Evolutionary conservation across 1,139 yeast species (phyloP).

Genomic region (Geotrichum histeridarum): DNA sequence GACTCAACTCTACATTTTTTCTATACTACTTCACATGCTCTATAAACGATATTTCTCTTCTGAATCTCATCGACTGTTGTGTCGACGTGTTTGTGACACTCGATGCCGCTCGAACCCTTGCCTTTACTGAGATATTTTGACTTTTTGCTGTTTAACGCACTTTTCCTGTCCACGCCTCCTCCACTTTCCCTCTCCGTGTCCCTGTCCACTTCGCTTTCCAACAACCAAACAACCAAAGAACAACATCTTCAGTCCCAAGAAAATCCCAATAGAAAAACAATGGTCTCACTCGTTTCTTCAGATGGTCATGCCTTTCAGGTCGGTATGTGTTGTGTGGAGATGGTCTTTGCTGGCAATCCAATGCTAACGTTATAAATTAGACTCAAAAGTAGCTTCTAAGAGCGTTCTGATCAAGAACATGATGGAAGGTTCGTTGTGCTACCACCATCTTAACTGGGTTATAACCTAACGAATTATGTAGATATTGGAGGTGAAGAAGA

Average conservation of each 20-base stretch:
- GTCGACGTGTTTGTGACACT: too few relatives aligned
- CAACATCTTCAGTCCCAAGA: too few relatives aligned
- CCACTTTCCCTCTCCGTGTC: too few relatives aligned
- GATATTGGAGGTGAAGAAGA: conserved; percentile 50
- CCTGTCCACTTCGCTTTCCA: not conserved
- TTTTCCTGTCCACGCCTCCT: not conserved
- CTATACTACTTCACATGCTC: too few relatives aligned
- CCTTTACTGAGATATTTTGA: too few relatives aligned
- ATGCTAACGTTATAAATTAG: conserved; percentile 36
- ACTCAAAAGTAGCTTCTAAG: conserved; percentile 82
- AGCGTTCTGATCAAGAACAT: conserved; percentile 84
- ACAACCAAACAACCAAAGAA: not conserved
- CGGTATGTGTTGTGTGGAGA: conserved; percentile 30
- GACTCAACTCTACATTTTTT: too few relatives aligned
- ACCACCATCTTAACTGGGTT: not conserved
- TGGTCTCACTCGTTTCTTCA: conserved; percentile 39
- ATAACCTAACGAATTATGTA: conserved; percentile 4
- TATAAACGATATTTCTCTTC: too few relatives aligned
- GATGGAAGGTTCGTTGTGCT: conserved; percentile 60
- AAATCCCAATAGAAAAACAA: conserved; percentile 15
- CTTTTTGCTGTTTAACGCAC: too few relatives aligned
- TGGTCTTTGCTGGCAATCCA: not conserved
- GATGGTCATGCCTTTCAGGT: conserved; percentile 42
- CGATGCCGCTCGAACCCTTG: too few relatives aligned
- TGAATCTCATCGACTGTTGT: too few relatives aligned